Evolutionary conservation across 306 rosid genomes (phyloP).

Genomic region (Fragaria nilgerrensis): DNA sequence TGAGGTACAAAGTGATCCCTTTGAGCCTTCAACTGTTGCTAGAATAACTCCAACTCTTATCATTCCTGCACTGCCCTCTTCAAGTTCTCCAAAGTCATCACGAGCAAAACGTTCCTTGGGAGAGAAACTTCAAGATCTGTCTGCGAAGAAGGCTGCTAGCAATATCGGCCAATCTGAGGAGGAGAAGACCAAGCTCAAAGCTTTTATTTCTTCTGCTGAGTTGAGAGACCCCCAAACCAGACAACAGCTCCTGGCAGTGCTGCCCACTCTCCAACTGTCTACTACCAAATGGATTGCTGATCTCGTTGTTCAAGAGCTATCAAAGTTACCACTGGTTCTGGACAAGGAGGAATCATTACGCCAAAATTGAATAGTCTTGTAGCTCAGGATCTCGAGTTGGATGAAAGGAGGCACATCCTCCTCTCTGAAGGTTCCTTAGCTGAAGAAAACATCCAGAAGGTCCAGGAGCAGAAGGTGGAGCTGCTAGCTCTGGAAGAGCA

Average conservation of each 20-base stretch:
- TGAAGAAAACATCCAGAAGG: neutral
- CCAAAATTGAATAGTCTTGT: neutral
- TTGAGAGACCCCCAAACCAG: neutral
- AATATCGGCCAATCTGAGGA: neutral
- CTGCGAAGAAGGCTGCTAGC: neutral
- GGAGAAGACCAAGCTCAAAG: neutral
- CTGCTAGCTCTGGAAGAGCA: neutral
- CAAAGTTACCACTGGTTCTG: neutral
- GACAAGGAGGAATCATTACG: neutral
- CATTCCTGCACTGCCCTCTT: neutral
- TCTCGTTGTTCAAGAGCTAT: neutral
- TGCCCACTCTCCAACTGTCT: neutral
- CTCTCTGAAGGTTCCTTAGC: neutral
- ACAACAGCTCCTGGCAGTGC: neutral
- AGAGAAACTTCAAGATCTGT: neutral
- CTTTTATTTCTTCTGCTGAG: neutral
- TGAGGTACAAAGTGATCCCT: neutral
- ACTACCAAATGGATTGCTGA: neutral
- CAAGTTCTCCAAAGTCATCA: neutral
- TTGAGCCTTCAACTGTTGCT: neutral
- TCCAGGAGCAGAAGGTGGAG: neutral
- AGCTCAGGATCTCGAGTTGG: neutral
- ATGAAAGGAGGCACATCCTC: neutral
- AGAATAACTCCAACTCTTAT: neutral
- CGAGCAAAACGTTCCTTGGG: neutral